Percentiles rank a stretch among this genome's conserved stretches.
Evolutionary conservation across 352 stramenopile genomes (phyloP).

Genomic region (Stramenopiles sp.): DNA sequence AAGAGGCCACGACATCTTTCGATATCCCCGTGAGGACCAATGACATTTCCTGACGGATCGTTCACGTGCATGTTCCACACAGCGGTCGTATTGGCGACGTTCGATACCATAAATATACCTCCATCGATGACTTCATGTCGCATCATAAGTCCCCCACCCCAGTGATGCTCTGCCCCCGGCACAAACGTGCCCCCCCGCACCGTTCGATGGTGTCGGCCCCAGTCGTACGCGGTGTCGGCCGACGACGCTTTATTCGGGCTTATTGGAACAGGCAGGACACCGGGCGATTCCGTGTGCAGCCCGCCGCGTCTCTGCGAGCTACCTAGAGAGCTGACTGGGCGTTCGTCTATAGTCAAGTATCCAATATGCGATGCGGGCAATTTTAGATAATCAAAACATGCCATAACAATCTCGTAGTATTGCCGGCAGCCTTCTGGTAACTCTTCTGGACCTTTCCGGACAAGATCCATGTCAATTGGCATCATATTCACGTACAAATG

Average conservation of each 20-base stretch:
- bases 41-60: background rate
- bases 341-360: conserved; percentile 21
- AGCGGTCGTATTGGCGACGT: conserved; percentile 7
- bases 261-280: background rate
- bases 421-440: conserved; percentile 10
- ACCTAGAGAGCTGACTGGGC: conserved; percentile 14
- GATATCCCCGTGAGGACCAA: conserved; percentile 14
- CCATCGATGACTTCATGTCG: conserved; percentile 9
- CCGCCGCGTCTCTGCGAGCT: conserved; percentile 14
- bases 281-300: conserved; percentile 17
- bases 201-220: too few relatives aligned
- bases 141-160: conserved; percentile 1
- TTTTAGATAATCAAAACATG: background rate
- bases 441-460: background rate
- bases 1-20: conserved; percentile 15
- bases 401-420: conserved; percentile 15
- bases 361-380: conserved; percentile 13
- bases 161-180: background rate
- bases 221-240: background rate
- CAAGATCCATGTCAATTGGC: conserved; percentile 17
- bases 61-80: conserved; percentile 16
- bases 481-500: conserved; percentile 22
- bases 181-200: background rate
- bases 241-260: background rate
- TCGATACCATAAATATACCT: conserved; percentile 22